Evolutionary conservation across 2,329 filamentous ascomycete species (phyloP).

Genomic region (Stachybotrys chartarum): DNA sequence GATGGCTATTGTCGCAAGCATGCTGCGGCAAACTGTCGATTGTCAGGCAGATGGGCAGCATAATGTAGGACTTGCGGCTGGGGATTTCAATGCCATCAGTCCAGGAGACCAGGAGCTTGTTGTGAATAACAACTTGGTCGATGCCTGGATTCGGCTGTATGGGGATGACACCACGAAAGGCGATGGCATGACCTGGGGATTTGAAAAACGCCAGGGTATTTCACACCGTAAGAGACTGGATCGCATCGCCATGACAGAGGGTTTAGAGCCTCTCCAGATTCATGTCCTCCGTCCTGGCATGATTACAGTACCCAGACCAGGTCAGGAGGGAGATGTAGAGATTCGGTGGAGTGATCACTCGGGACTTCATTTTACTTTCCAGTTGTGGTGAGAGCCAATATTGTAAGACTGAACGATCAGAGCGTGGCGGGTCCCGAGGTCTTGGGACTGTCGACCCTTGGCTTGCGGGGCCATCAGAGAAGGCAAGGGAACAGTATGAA

Average conservation of each 20-base stretch:
- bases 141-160: background rate
- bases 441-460: too few species aligned
- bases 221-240: background rate
- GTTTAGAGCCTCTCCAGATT: background rate
- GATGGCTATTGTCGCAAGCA: background rate
- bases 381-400: background rate
- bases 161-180: background rate
- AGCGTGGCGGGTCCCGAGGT: too few species aligned
- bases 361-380: background rate
- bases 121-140: background rate
- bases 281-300: background rate
- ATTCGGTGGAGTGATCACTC: background rate
- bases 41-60: background rate
- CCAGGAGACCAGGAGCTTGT: background rate
- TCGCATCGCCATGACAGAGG: background rate
- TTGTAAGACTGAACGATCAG: too few species aligned
- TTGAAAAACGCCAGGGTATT: background rate
- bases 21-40: background rate
- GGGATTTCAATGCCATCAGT: background rate
- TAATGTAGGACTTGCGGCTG: background rate
- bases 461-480: too few species aligned
- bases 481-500: too few species aligned
- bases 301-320: background rate
- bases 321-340: background rate
- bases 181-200: background rate